Evolutionary conservation across 495 filamentous ascomycete species (phyloP).

Genomic region (Penicillium alfredii): DNA sequence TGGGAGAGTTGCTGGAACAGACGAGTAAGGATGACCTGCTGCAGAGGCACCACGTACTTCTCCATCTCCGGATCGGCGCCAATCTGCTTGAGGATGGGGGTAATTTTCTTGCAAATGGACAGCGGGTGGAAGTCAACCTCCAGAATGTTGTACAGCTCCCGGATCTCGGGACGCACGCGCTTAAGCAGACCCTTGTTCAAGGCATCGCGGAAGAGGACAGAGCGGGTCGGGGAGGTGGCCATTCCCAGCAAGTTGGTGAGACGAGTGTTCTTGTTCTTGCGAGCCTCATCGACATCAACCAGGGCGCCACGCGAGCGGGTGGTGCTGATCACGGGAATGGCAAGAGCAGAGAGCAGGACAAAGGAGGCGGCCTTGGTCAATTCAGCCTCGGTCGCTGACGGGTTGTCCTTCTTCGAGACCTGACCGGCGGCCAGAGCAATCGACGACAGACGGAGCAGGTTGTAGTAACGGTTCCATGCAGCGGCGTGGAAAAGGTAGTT

Average conservation of each 20-base stretch:
- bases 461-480: slow-evolving; percentile 95
- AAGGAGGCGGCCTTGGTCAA: slow-evolving; percentile 86
- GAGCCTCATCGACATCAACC: slow-evolving; percentile 92
- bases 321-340: slow-evolving; percentile 98
- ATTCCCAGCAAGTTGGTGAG: slow-evolving; percentile 95
- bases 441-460: slow-evolving; percentile 87
- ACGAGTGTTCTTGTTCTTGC: slow-evolving; percentile 97
- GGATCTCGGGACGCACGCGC: slow-evolving; percentile 87
- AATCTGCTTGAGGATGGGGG: slow-evolving; percentile 89
- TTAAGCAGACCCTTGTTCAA: slow-evolving; percentile 89
- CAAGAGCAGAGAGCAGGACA: slow-evolving; percentile 89
- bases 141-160: slow-evolving; percentile 93
- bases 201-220: slow-evolving; percentile 89
- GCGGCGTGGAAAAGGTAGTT: slow-evolving; percentile 99
- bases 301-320: slow-evolving; percentile 91
- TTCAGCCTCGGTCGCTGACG: slow-evolving; percentile 79
- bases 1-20: slow-evolving; percentile 99
- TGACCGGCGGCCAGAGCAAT: slow-evolving; percentile 76
- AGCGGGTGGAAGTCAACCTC: slow-evolving; percentile 99
- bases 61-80: slow-evolving; percentile 93
- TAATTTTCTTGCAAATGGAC: slow-evolving; percentile 98
- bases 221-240: slow-evolving; percentile 79
- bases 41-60: slow-evolving; percentile 88
- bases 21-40: slow-evolving; percentile 96
- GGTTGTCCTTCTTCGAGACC: slow-evolving; percentile 88